phyloP scores from a whole-genome alignment of 805 yeast species.

The Monosporozyma siamensis region DNA sequence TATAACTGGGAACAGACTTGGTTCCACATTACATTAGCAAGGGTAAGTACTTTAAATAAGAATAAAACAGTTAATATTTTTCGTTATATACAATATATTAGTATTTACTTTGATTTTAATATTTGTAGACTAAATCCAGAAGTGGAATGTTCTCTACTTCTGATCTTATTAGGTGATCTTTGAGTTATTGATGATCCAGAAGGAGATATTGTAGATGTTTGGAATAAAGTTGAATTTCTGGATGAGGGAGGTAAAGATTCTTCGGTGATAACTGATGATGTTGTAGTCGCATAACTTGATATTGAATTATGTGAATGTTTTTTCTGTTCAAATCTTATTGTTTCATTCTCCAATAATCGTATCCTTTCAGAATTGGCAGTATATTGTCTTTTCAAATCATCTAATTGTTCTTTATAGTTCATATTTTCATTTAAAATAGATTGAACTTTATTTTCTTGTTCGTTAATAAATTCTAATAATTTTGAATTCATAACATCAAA shows the following conservation, averaged over 20 bases:
- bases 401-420: background rate
- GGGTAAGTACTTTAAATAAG: no score
- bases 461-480: constrained; percentile 15
- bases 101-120: constrained; percentile 3
- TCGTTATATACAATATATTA: background rate
- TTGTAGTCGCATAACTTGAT: background rate
- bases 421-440: constrained; percentile 8
- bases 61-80: no score
- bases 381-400: background rate
- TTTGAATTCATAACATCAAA: constrained; percentile 17
- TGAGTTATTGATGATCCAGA: background rate
- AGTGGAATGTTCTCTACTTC: background rate
- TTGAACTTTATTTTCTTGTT: constrained; percentile 14
- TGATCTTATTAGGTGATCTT: background rate
- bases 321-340: background rate
- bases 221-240: background rate
- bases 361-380: background rate
- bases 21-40: no score
- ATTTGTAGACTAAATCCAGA: constrained; percentile 5
- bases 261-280: background rate
- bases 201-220: background rate
- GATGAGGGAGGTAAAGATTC: background rate
- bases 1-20: background rate
- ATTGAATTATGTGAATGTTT: background rate
- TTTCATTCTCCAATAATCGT: background rate